phyloP scores from a whole-genome alignment of 2,329 filamentous ascomycete genomes.

The Fusarium neocosmosporiellum region DNA sequence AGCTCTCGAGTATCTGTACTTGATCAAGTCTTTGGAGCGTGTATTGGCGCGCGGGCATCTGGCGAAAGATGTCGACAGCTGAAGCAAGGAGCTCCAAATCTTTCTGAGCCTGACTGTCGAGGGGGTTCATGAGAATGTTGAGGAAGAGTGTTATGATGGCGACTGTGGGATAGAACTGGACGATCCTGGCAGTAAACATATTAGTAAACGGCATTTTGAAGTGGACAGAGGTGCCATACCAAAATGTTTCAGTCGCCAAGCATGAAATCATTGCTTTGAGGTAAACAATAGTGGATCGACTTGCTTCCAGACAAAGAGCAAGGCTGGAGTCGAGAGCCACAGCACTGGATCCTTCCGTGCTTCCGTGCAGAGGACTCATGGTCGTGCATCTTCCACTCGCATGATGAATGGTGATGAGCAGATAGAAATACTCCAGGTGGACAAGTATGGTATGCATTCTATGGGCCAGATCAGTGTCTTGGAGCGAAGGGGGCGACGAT shows the following conservation, averaged over 20 bases:
- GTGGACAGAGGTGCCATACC: no score
- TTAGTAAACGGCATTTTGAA: no score
- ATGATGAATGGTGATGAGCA: not conserved
- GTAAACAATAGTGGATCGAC: not conserved
- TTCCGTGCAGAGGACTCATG: not conserved
- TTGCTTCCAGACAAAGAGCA: not conserved
- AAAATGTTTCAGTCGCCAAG: not conserved
- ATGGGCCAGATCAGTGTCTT: not conserved
- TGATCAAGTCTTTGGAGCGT: not conserved
- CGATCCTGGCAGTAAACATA: not conserved
- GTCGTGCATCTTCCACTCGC: not conserved
- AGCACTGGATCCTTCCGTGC: not conserved
- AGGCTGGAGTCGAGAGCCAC: not conserved
- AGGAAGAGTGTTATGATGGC: not conserved
- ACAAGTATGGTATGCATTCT: not conserved
- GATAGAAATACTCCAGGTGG: not conserved
- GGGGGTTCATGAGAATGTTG: not conserved
- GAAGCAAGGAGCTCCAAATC: not conserved
- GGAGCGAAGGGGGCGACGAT: not conserved
- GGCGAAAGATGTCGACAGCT: not conserved
- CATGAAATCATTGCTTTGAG: not conserved
- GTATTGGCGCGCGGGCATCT: not conserved
- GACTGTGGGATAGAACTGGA: not conserved
- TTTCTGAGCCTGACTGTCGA: not conserved
- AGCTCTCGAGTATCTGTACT: not conserved